Conservation (phyloP, 768 basidiomycete species). For the Tricholoma bakamatsutake region DNA sequence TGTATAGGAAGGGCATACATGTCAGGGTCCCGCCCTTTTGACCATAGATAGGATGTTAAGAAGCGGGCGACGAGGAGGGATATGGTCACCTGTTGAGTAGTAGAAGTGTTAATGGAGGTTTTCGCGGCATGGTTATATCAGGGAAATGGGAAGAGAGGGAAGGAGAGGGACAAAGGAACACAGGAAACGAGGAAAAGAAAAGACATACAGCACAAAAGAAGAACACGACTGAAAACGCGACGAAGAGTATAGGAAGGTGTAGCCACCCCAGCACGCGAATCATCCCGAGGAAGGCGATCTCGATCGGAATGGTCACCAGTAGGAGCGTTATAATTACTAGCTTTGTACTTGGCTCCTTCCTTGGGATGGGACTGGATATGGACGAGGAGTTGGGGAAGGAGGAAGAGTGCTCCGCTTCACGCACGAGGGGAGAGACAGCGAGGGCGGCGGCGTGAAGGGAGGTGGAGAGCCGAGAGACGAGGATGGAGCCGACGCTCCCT, state of each 20-base stretch:
- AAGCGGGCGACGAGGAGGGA: slow-evolving; percentile 63
- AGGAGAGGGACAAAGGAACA: too few relatives aligned
- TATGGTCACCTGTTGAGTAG: slow-evolving; percentile 47
- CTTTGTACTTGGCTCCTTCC: slow-evolving; percentile 34
- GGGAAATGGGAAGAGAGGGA: too few relatives aligned
- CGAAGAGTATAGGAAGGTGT: slow-evolving; percentile 60
- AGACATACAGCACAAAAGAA: slow-evolving; percentile 73
- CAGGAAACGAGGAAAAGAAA: slow-evolving; percentile 2
- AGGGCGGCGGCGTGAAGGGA: slow-evolving; percentile 65
- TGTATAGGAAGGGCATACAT: slow-evolving; percentile 93
- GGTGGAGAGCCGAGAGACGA: slow-evolving; percentile 88
- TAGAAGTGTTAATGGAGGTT: not conserved
- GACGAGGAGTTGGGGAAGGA: not conserved
- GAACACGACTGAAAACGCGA: slow-evolving; percentile 58
- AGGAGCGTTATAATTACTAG: slow-evolving; percentile 67
- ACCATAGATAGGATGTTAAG: slow-evolving; percentile 78
- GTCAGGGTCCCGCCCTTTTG: slow-evolving; percentile 75
- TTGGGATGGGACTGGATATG: not conserved
- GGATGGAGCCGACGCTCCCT: slow-evolving; percentile 86
- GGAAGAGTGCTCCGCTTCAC: slow-evolving; percentile 3
- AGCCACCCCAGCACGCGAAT: slow-evolving; percentile 75
- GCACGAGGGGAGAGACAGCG: slow-evolving; percentile 17
- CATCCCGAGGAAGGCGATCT: slow-evolving; percentile 64
- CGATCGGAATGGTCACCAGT: slow-evolving; percentile 73
- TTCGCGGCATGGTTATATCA: too few relatives aligned